These are phyloP conservation scores for Gremmenia infestans DNA, from an alignment of 2,329 filamentous ascomycete species.

Conservation along the genomic window DNA sequence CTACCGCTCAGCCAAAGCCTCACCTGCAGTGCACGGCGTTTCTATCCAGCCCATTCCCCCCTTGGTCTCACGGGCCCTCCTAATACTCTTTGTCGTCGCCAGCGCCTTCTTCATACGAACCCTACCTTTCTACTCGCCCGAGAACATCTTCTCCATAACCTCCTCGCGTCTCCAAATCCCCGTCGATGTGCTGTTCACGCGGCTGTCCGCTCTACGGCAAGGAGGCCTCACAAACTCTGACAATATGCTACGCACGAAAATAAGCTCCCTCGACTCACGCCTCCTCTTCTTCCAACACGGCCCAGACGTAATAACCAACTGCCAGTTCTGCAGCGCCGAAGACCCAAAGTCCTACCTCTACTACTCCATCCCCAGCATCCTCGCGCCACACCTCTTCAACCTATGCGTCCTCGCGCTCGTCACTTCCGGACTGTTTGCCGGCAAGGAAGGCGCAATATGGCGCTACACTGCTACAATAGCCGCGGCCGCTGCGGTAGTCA, in stretches of 20 bases:
- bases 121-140: conserved; percentile 62
- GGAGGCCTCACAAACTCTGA: conserved; percentile 52
- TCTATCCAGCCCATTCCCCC: conserved; percentile 52
- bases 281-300: conserved; percentile 83
- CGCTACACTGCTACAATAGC: conserved; percentile 63
- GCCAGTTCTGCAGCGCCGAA: conserved; percentile 76
- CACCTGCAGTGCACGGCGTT: conserved; percentile 40
- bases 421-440: conserved; percentile 64
- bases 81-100: conserved; percentile 49
- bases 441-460: conserved; percentile 61
- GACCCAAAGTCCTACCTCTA: conserved; percentile 67
- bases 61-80: conserved; percentile 51
- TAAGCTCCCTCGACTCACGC: conserved; percentile 66
- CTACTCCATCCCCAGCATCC: conserved; percentile 70
- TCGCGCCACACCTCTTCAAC: conserved; percentile 77
- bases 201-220: conserved; percentile 56
- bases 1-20: conserved; percentile 52
- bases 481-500: conserved; percentile 50
- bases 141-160: conserved; percentile 77
- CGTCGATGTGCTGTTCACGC: conserved; percentile 77
- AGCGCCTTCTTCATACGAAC: conserved; percentile 57
- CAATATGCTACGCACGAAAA: conserved; percentile 58
- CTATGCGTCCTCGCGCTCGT: conserved; percentile 65
- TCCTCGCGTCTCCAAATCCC: conserved; percentile 79
- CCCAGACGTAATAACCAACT: conserved; percentile 65